Percentiles rank a stretch among this genome's conserved stretches.
Evolutionary conservation across 495 filamentous ascomycete genomes (phyloP).

Genomic region (Umbilicaria muhlenbergii): DNA sequence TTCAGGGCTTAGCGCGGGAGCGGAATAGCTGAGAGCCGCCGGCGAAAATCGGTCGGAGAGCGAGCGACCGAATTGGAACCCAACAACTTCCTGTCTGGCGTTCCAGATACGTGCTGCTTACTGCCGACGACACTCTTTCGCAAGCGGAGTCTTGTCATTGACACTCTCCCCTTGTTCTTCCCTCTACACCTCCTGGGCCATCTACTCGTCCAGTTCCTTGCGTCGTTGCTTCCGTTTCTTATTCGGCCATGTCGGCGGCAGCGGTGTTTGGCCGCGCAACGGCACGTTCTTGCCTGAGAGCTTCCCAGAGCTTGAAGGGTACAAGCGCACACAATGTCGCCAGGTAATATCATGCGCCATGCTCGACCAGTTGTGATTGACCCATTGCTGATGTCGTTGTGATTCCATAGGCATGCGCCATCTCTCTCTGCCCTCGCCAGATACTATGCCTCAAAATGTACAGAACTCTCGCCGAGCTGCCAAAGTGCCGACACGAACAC

Average conservation of each 20-base stretch:
- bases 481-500: slow-evolving; percentile 7
- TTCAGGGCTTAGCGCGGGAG: too few species aligned
- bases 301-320: slow-evolving; percentile 4
- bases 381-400: not conserved
- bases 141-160: not conserved
- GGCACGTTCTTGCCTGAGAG: slow-evolving; percentile 6
- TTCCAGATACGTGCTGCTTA: too few species aligned
- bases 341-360: not conserved
- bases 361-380: not conserved
- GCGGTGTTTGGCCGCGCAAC: slow-evolving; percentile 8
- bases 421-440: slow-evolving; percentile 46
- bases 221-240: not conserved
- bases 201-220: not conserved
- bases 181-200: not conserved
- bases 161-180: not conserved
- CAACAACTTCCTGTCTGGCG: too few species aligned
- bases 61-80: too few species aligned
- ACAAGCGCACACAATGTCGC: slow-evolving; percentile 5
- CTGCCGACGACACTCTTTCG: too few species aligned
- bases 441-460: slow-evolving; percentile 70
- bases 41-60: too few species aligned
- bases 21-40: too few species aligned
- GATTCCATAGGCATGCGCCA: slow-evolving; percentile 22
- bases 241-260: slow-evolving; percentile 9
- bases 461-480: slow-evolving; percentile 12